Percentiles rank a stretch among this genome's conserved stretches.
phyloP scores from a whole-genome alignment of 2,329 filamentous ascomycete species.

The Fusarium nelsonii region DNA sequence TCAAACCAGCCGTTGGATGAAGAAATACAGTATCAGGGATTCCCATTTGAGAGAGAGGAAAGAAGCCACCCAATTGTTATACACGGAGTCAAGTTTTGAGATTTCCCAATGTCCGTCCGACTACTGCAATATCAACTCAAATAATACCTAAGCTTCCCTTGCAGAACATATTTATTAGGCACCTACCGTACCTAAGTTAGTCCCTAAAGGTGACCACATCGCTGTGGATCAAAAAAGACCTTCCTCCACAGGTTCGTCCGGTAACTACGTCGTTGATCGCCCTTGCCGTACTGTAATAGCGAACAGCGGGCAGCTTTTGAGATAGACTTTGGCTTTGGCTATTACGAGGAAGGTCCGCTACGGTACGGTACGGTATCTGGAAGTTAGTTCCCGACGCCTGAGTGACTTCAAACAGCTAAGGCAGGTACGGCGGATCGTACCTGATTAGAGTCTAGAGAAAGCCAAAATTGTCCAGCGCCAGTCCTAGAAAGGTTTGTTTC shows the following conservation, averaged over 20 bases:
- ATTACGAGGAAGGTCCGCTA: constrained; percentile 7
- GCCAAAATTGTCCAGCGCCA: constrained; percentile 10
- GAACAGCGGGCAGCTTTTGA: background rate
- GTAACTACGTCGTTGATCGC: constrained; percentile 36
- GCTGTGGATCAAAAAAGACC: background rate
- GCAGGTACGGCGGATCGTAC: constrained; percentile 23
- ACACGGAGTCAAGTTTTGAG: constrained; percentile 26
- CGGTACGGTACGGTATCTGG: constrained; percentile 9
- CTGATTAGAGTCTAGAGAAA: constrained; percentile 4
- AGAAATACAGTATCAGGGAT: constrained; percentile 25
- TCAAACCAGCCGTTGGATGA: constrained; percentile 12
- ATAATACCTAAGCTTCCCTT: background rate
- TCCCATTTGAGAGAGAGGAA: constrained; percentile 18
- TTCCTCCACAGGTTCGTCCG: constrained; percentile 42
- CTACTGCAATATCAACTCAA: constrained; percentile 28
- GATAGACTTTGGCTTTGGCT: background rate
- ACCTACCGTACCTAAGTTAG: no score
- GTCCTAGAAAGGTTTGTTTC: constrained; percentile 26
- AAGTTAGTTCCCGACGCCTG: constrained; percentile 29
- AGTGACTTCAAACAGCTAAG: constrained; percentile 38
- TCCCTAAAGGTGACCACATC: background rate
- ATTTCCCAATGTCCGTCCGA: background rate
- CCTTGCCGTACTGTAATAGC: constrained; percentile 11
- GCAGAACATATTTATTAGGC: background rate
- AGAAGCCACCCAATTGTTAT: constrained; percentile 40